Evolutionary conservation across 1,284 basidiomycete genomes (phyloP), one percentile per base, ranked within the genome.

Genomic region (Cutaneotrichosporon spelunceum): DNA sequence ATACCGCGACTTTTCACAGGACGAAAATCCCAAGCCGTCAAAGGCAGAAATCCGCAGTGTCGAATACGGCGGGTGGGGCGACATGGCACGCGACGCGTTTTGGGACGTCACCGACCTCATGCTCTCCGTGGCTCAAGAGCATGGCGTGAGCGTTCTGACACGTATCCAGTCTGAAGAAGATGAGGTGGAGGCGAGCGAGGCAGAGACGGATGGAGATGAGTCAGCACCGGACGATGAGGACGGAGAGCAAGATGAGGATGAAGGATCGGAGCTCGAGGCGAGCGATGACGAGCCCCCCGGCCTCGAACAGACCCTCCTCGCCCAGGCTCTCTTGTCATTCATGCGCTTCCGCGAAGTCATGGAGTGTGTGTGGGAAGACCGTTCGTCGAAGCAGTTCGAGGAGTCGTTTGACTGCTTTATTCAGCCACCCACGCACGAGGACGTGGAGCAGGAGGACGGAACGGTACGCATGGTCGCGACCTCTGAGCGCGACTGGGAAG

Each of bases 341-440:
- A 30, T 29, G 44, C 52, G 53, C 7, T 55, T 53, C 44, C 44
- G 39, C n/a, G 53, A 54, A n/a, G 42, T 54, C 52, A 53, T 53
- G 52, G 52, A 23, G 33, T 11, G 34, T 21, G 52, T 53, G 13
- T 44, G 58, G n/a, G 19, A 27, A 13, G 8, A 29, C 24, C 48
- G 9, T 16, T 19, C 48, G 8, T 27, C 48, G 3, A 19, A 27
- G 24, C 10, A 50, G 48, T 50, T 50, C 7, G 48, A 50, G 26
- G 26, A 26, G 19, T n/a, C 8, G 26, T 50, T 50, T 16, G 48
- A 50, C 16, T 27, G 24, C 26, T 50, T 50, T 27, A 5, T 23
- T 27, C 48, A 50, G 26, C 48, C 48, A 5, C 48, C 45, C 19
- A 19, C 16, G 23, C 26, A 49, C 44, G 10, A 49, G 30, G 2